phyloP scores from a whole-genome alignment of 805 yeast species.

The Myxozyma neotropica region DNA sequence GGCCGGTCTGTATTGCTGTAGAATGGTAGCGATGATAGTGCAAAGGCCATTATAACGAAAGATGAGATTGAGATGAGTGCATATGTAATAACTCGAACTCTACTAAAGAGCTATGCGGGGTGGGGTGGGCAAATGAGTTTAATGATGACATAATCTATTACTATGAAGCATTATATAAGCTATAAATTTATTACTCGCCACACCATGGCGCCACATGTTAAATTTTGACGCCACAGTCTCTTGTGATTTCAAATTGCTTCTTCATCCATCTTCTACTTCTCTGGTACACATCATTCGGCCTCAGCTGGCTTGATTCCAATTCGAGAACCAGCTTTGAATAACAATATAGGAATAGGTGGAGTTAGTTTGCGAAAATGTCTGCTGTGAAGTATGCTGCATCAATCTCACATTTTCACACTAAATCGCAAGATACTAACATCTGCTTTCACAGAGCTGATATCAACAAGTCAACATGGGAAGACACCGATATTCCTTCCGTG shows the following conservation, averaged over 20 bases:
- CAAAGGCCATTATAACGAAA: background rate
- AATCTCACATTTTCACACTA: background rate
- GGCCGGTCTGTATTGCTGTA: conserved; percentile 5
- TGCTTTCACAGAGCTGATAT: conserved; percentile 39
- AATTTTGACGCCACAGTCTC: background rate
- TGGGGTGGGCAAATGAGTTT: too few relatives aligned
- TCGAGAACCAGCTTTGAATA: too few relatives aligned
- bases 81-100: too few relatives aligned
- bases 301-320: too few relatives aligned
- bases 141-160: too few relatives aligned
- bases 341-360: too few relatives aligned
- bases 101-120: too few relatives aligned
- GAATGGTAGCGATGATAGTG: conserved; percentile 6
- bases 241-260: background rate
- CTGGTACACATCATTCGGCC: too few relatives aligned
- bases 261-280: background rate
- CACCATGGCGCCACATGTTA: too few relatives aligned
- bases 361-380: too few relatives aligned
- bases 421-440: background rate
- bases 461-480: conserved; percentile 42
- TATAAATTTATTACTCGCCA: too few relatives aligned
- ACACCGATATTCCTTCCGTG: conserved; percentile 58
- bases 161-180: background rate
- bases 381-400: conserved; percentile 13
- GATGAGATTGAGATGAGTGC: background rate